Evolutionary conservation across 345 rosid species (phyloP), one percentile per base, ranked within the genome.

Genomic region (Rhodamnia rubescens): DNA sequence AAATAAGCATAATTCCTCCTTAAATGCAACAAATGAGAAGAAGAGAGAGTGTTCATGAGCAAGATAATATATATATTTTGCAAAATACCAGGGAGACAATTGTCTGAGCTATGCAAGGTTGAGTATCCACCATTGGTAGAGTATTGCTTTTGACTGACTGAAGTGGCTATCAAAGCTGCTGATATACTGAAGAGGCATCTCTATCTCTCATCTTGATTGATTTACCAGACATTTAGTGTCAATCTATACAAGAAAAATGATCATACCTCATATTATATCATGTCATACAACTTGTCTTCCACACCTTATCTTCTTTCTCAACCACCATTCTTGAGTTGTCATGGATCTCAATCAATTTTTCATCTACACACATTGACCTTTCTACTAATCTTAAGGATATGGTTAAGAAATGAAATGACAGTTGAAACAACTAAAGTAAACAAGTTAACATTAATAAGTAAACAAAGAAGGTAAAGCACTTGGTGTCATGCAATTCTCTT

Each of bases 101-200:
- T 94, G 22, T 85, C 97, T 10, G 97, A 93, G 83, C 50, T 92
- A 18, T 94, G 95, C 88, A 92, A 88, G 84, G 92, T 52, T 52
- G 81, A 74, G 81, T 74, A 74, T 21, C 81, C 59, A 52, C 15
- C 36, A 8, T n/a, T 52, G 8, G 52, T 81, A n/a, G 50, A n/a
- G 55, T 49, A 49, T 49, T 49, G 55, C 9, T 50, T 8, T 53
- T 81, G 16, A 14, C 55, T 20, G 83, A 81, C 69, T 29, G 32
- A 83, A 51, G 15, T 50, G 18, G 56, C 40, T 9, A 21, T 81
- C 83, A 81, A 47, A 49, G 53, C 50, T n/a, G 83, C 55, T 13
- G 36, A 81, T 81, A 81, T 81, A 81, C 83, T 54, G 12, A 53
- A 81, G n/a, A 81, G 83, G 83, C 83, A 81, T 58, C 59, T 56